These are phyloP conservation scores for Trichosporon sp. DNA, from an alignment of 1,284 basidiomycete genomes.

Conservation along the genomic window DNA sequence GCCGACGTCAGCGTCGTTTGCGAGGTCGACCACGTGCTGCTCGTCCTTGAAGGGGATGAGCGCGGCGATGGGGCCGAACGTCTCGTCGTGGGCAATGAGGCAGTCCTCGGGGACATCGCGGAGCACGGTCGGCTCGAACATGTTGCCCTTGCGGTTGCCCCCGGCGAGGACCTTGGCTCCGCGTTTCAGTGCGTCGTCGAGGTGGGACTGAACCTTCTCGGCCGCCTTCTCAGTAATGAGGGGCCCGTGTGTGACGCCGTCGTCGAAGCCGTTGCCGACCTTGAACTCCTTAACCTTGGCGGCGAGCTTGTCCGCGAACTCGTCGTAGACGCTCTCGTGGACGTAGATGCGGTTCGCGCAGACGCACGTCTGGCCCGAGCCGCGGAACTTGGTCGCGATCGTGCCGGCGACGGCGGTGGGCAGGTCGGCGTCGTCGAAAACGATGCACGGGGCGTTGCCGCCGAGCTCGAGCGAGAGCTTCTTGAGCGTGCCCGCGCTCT, in stretches of 20 bases:
- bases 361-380: slow-evolving; percentile 76
- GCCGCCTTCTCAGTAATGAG: slow-evolving; percentile 82
- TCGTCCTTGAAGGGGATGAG: slow-evolving; percentile 80
- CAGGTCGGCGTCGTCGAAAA: slow-evolving; percentile 94
- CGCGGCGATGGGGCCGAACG: slow-evolving; percentile 69
- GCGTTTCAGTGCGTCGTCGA: slow-evolving; percentile 73
- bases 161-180: slow-evolving; percentile 87
- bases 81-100: slow-evolving; percentile 66
- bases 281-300: slow-evolving; percentile 75
- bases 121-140: slow-evolving; percentile 84
- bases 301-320: slow-evolving; percentile 44
- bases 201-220: slow-evolving; percentile 80
- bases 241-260: slow-evolving; percentile 82
- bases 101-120: slow-evolving; percentile 71
- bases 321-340: slow-evolving; percentile 47
- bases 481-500: slow-evolving; percentile 82
- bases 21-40: slow-evolving; percentile 79
- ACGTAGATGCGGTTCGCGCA: slow-evolving; percentile 48
- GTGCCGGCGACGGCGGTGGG: slow-evolving; percentile 91
- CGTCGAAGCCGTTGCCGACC: slow-evolving; percentile 81
- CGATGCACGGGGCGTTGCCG: slow-evolving; percentile 52
- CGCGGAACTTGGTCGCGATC: slow-evolving; percentile 85
- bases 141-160: slow-evolving; percentile 64
- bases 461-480: slow-evolving; percentile 74
- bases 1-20: slow-evolving; percentile 80